Base-by-base conservation (phyloP, 129 eudicot species). In the Saposhnikovia divaricata region DNA sequence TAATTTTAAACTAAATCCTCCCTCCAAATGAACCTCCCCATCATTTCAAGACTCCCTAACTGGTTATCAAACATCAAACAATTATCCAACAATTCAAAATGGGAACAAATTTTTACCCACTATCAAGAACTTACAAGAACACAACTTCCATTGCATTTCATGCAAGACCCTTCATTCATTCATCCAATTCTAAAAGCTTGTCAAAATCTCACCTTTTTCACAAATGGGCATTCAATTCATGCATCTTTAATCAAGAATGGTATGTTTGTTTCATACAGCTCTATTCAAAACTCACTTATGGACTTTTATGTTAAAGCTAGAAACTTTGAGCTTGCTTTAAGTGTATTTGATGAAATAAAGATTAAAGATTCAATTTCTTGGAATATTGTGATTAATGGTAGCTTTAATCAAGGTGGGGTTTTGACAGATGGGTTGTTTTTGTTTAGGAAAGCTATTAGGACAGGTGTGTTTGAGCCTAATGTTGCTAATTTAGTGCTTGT, bases 251-350 rank as follows among this genome's bases (percentile, higher is more conserved):
- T 92, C 57, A 94, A 94, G 78, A 89, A 80, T 53, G 97, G 98
- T 0, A 25, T 75, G 9, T 85, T 88, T 50, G 87, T 83, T 21
- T 83, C 90, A 3, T 86, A 85, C 85, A 85, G 88, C 79, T 94
- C 92, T 42, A 80, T 83, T 2, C 87, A 80, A 50, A 94, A 94
- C 63, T 94, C 98, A 0, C 34, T 89, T 6, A 85, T 90, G 83
- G 92, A 94, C 76, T 89, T 94, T n/a, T 94, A 94, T 72, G 53
- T 81, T 44, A 94, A 91, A 89, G 82, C 89, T 78, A 89, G 92
- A 25, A 77, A 12, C 48, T 59, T 89, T 48, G 70, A 47, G 61
- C 89, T 89, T 68, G 89, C 91, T 23, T 51, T 71, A 1, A 25
- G n/a, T 25, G 68, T 89, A 46, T 90, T 94, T 55, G 31, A 27